Evolutionary conservation across 306 rosid species (phyloP), one percentile per base, ranked within the genome.

Genomic region (Inga oerstediana): DNA sequence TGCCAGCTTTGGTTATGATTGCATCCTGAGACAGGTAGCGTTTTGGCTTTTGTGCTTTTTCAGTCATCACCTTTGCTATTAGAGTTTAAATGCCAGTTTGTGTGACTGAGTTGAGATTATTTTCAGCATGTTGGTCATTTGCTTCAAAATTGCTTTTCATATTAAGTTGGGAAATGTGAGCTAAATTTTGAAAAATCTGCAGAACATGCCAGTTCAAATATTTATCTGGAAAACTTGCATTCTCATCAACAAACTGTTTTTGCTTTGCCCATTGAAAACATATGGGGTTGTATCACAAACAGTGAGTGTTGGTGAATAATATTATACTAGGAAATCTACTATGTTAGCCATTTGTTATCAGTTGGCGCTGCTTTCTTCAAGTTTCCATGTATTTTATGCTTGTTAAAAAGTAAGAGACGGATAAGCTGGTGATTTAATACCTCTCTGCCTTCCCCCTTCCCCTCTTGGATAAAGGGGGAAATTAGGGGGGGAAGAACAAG

Each of bases 1-100:
- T 12, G 88, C 98, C 62, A 92, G 98, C 85, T 72, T 92, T 81
- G 99, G 99, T 80, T 94, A 96, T 69, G 98, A 96, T 84, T 92
- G 92, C 91, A 96, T 96, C 80, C 97, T 96, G 71, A 88, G 98
- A 89, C 98, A 96, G 97, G 99, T 89, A 87, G 19, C 13, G n/a
- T 62, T 39, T 51, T 79, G 69, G 49, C 66, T 81, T 79, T 62
- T 44, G 61, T 59, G 80, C 35, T 52, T 37, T 37, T 73, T 67
- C 64, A 66, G 61, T 59, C 79, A 35, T 20, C 32, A 27, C 17
- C 44, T 15, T 72, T 75, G 27, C 59, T 83, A 76, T 20, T 64
- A 35, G 39, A 44, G 19, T 65, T 39, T 80, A 32, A 37, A 34
- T 58, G 75, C 69, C 65, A 59, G 16, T 65, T 5, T 41, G 30